These are phyloP conservation scores for Tagetes erecta DNA, from an alignment of 129 eudicot species.

Conservation along the genomic window DNA sequence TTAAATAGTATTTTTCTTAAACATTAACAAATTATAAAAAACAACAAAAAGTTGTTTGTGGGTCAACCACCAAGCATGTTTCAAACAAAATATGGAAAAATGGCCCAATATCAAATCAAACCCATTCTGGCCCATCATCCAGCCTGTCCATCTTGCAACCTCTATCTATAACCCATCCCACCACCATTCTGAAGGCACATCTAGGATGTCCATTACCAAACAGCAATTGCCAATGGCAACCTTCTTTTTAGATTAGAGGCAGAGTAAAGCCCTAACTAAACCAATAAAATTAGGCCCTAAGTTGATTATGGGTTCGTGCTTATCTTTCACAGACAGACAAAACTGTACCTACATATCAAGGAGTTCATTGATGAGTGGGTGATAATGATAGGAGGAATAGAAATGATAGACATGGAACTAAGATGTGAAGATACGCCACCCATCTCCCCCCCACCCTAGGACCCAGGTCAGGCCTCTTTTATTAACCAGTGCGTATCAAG, in stretches of 20 bases:
- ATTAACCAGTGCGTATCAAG: too few relatives aligned
- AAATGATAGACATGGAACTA: too few relatives aligned
- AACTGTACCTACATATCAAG: neutral
- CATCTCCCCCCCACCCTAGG: too few relatives aligned
- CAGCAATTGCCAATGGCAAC: neutral
- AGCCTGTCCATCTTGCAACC: neutral
- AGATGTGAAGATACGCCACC: too few relatives aligned
- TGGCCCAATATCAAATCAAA: neutral
- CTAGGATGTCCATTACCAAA: neutral
- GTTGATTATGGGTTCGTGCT: neutral
- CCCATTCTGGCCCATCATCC: too few relatives aligned
- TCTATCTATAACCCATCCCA: neutral
- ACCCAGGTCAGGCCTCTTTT: too few relatives aligned
- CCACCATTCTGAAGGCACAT: slow-evolving; percentile 5
- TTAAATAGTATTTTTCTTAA: neutral
- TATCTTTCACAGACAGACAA: too few relatives aligned
- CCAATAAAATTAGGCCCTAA: neutral
- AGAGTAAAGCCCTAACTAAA: neutral
- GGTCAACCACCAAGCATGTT: neutral
- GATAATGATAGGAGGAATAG: too few relatives aligned
- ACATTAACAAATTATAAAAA: neutral
- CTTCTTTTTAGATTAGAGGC: neutral
- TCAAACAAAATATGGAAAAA: neutral
- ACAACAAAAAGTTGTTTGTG: neutral
- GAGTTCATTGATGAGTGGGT: neutral